Base-by-base conservation (phyloP, 345 rosid species). In the Triadica sebifera region DNA sequence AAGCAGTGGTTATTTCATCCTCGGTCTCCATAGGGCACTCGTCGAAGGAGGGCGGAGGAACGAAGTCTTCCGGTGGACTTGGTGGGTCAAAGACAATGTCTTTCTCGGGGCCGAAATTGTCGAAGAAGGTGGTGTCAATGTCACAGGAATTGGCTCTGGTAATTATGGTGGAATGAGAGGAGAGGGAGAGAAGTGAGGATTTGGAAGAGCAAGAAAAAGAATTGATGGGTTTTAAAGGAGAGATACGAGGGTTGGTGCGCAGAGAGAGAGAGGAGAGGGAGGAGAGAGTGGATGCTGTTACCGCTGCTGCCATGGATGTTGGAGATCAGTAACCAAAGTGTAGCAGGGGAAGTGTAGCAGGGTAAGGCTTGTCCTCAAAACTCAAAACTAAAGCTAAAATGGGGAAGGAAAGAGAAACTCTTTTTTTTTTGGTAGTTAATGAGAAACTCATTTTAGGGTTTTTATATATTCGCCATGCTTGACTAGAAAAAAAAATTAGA, bases 1-100 rank as follows among this genome's bases (percentile, higher is more conserved):
- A 92, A 0, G 93, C 97, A 10, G 86, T 79, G 62, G 91, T 90
- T 56, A 87, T 87, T 78, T 92, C 93, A 2, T 86, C 92, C 59
- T 94, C 95, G 1, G 86, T 78, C 77, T 92, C 96, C 41, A 78
- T 71, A 4, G 84, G 88, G 12, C 84, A 87, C n/a, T 94, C 97
- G 75, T 94, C 98, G 87, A 89, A 90, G 72, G 78, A 81, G 0
- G 89, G 91, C 0, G 90, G 85, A 0, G 88, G 70, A 49, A 74
- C 75, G 87, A 69, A 92, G 15, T 88, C 89, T 12, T 89, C 91
- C 0, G 93, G 98, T 2, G 84, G 88, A 24, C 80, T 58, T 0
- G 98, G 90, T 0, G 97, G 93, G 60, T 87, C 93, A 81, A 83
- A 90, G 5, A 81, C 79, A 73, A 75, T 45, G 37, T 90, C 87